Evolutionary conservation across 2,329 filamentous ascomycete species (phyloP), one percentile per base, ranked within the genome.

Genomic region (Talaromyces sp.): DNA sequence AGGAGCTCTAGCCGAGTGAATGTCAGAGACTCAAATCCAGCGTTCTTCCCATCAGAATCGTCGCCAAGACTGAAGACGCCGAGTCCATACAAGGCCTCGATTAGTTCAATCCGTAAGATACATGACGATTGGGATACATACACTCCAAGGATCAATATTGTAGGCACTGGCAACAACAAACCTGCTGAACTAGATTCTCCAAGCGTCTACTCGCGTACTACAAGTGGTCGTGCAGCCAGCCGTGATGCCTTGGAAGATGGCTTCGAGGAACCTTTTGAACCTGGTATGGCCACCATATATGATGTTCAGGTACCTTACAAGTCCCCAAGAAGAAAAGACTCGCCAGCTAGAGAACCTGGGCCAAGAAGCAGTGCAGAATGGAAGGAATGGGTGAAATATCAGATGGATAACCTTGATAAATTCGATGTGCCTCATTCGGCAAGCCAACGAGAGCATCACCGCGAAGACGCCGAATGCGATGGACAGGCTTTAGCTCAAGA

Each of bases 191-290:
- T 41, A 13, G 67, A 57, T 22, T 69, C 78, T 41, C 76, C 78
- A 5, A 82, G 80, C 63, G 65, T 80, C 9, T 82, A 82, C 70
- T 82, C 80, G 16, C 74, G 77, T 62, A 76, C 76, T 10, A 78
- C 76, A 11, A 74, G 76, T 64, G 78, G 74, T 35, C 69, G 73
- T 33, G 73, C 75, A 3, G 71, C 72, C 8, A 65, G 64, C 0
- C 66, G 67, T 11, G 62, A 66, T 27, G 65, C 68, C 13, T 60
- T 63, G n/a, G 57, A 54, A 4, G 27, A 60, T 24, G 47, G 31
- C 41, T 6, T 58, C 10, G 47, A 69, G 24, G 60, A 61, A 14
- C 35, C 65, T 14, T 56, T 67, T 35, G 71, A 73, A 52, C 70
- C 71, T 31, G 77, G 77, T n/a, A 76, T 75, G 60, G 77, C 75